Conservation (phyloP, 2,329 filamentous ascomycete species). For the Paradendryphiella salina region DNA sequence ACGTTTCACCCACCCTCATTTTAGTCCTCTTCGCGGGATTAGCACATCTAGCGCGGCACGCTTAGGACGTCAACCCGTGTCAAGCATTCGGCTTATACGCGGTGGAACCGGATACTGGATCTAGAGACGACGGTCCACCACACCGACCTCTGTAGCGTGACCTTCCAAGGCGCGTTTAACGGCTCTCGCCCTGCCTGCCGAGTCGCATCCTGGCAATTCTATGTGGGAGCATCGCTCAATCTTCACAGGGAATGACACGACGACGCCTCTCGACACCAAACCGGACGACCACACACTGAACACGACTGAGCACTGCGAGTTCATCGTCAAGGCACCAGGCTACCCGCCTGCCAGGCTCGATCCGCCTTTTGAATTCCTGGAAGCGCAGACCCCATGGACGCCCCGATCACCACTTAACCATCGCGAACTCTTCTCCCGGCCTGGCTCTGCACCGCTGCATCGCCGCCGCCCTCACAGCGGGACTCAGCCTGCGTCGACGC, state of each 20-base stretch:
- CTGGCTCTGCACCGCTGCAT: slow-evolving; percentile 17
- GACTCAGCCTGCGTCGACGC: slow-evolving; percentile 15
- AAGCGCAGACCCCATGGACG: slow-evolving; percentile 24
- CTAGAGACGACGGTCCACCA: slow-evolving; percentile 11
- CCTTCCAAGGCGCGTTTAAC: slow-evolving; percentile 17
- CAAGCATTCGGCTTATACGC: slow-evolving; percentile 2
- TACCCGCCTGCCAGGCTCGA: slow-evolving; percentile 6
- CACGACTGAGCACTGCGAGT: slow-evolving; percentile 5
- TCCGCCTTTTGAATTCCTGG: background rate
- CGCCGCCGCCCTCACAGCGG: slow-evolving; percentile 8
- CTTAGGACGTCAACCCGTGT: slow-evolving; percentile 3
- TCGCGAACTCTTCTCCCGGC: slow-evolving; percentile 14
- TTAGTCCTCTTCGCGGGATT: background rate
- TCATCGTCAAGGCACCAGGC: slow-evolving; percentile 3
- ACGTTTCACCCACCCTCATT: background rate
- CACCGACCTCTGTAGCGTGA: slow-evolving; percentile 16
- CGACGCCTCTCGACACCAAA: slow-evolving; percentile 12
- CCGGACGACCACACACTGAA: background rate
- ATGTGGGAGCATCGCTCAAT: slow-evolving; percentile 24
- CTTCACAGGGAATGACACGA: slow-evolving; percentile 21
- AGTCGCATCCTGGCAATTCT: slow-evolving; percentile 6
- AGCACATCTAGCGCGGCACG: slow-evolving; percentile 1
- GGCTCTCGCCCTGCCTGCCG: slow-evolving; percentile 12
- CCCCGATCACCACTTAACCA: slow-evolving; percentile 18
- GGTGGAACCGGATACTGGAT: slow-evolving; percentile 2